Evolutionary conservation across 371 early-diverging fungal genomes (phyloP).

Genomic region (Syncephalastrum monosporum): DNA sequence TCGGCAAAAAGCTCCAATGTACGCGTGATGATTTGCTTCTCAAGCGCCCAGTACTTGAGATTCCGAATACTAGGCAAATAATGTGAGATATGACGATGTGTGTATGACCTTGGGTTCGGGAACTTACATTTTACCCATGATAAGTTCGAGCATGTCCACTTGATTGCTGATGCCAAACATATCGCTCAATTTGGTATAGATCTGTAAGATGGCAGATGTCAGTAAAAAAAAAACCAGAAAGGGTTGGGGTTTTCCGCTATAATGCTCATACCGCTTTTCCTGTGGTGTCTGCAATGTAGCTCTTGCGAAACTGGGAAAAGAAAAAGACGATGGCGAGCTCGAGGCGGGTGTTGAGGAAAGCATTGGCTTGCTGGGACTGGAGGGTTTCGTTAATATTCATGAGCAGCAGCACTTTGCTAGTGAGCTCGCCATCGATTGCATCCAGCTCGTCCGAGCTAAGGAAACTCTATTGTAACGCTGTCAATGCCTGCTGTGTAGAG

Average conservation of each 20-base stretch:
- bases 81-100: not conserved
- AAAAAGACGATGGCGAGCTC: slow-evolving; percentile 80
- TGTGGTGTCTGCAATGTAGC: slow-evolving; percentile 66
- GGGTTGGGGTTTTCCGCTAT: not conserved
- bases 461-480: slow-evolving; percentile 40
- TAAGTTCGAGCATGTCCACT: slow-evolving; percentile 57
- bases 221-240: not conserved
- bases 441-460: slow-evolving; percentile 66
- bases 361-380: slow-evolving; percentile 41
- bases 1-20: slow-evolving; percentile 71
- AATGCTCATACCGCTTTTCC: slow-evolving; percentile 26
- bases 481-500: not conserved
- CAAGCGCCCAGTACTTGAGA: slow-evolving; percentile 28
- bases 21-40: slow-evolving; percentile 19
- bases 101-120: not conserved
- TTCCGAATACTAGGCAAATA: slow-evolving; percentile 12
- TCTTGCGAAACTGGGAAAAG: slow-evolving; percentile 72
- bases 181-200: slow-evolving; percentile 57
- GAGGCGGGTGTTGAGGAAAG: slow-evolving; percentile 54
- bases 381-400: slow-evolving; percentile 54
- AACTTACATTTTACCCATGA: slow-evolving; percentile 66
- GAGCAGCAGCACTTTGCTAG: slow-evolving; percentile 57
- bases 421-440: slow-evolving; percentile 63
- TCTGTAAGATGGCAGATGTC: slow-evolving; percentile 22
- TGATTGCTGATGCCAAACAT: slow-evolving; percentile 57